phyloP scores from a whole-genome alignment of 2,329 filamentous ascomycete species.

The Fusarium sp. region DNA sequence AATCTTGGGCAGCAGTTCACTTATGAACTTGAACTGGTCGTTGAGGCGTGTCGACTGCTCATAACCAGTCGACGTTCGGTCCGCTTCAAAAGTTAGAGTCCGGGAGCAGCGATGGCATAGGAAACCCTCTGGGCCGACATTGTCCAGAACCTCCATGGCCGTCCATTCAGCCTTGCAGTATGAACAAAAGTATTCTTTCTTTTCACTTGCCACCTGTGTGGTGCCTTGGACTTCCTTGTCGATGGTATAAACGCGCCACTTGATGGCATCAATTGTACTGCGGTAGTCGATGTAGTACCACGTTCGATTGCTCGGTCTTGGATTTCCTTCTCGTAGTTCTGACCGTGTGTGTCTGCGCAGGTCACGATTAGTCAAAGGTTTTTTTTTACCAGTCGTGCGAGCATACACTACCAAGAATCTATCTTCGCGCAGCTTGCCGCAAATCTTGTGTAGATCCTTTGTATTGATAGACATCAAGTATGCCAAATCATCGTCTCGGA shows the following conservation, averaged over 20 bases:
- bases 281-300: conserved; percentile 99
- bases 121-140: conserved; percentile 76
- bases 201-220: conserved; percentile 81
- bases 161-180: conserved; percentile 89
- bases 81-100: conserved; percentile 71
- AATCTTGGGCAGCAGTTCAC: conserved; percentile 79
- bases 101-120: conserved; percentile 82
- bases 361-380: conserved; percentile 57
- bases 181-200: conserved; percentile 90
- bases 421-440: conserved; percentile 85
- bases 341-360: conserved; percentile 68
- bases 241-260: conserved; percentile 89
- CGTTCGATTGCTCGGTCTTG: conserved; percentile 83
- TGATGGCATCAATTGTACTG: conserved; percentile 93
- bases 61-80: conserved; percentile 75
- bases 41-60: conserved; percentile 80
- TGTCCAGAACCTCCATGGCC: conserved; percentile 87
- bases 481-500: conserved; percentile 89
- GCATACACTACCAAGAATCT: conserved; percentile 83
- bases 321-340: conserved; percentile 82
- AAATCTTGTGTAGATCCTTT: conserved; percentile 91
- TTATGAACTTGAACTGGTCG: conserved; percentile 81
- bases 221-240: conserved; percentile 89
- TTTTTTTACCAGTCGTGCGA: conserved; percentile 4
- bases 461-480: conserved; percentile 88